Conservation (phyloP, 192 early-diverging fungal genomes). For the Rhizoclosmatium globosum region DNA sequence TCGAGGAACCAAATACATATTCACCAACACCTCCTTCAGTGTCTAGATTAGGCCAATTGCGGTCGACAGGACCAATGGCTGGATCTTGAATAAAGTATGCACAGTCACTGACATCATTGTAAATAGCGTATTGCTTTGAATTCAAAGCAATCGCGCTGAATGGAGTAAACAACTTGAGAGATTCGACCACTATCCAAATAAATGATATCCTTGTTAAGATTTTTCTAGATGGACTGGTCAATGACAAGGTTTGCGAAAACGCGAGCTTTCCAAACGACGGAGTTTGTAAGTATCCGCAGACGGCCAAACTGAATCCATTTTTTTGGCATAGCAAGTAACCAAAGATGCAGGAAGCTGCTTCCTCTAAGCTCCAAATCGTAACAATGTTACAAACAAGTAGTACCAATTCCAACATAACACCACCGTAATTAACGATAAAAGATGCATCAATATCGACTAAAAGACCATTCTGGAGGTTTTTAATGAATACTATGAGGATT, state of each 20-base stretch:
- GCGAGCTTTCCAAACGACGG: constrained; percentile 4
- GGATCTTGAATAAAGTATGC: constrained; percentile 26
- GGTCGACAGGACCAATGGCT: not conserved
- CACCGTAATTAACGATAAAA: constrained; percentile 11
- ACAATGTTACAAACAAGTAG: constrained; percentile 23
- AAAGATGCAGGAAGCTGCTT: constrained; percentile 7
- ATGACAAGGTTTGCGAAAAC: constrained; percentile 18
- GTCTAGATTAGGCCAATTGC: constrained; percentile 22
- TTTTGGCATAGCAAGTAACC: constrained; percentile 1
- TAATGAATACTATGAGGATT: not conserved
- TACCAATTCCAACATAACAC: constrained; percentile 23
- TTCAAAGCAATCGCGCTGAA: constrained; percentile 26
- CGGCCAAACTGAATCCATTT: constrained; percentile 28
- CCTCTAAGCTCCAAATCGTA: constrained; percentile 29
- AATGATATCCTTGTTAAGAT: constrained; percentile 24
- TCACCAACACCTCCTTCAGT: constrained; percentile 31
- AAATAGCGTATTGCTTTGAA: not conserved
- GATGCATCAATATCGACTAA: not conserved
- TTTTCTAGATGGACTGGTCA: constrained; percentile 27
- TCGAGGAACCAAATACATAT: constrained; percentile 31
- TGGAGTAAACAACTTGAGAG: constrained; percentile 28
- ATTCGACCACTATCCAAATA: constrained; percentile 27
- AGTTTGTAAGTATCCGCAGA: constrained; percentile 34
- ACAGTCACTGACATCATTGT: constrained; percentile 3
- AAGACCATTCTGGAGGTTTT: not conserved